phyloP scores from a whole-genome alignment of 352 stramenopile species.

The Phytophthora sansomeana region DNA sequence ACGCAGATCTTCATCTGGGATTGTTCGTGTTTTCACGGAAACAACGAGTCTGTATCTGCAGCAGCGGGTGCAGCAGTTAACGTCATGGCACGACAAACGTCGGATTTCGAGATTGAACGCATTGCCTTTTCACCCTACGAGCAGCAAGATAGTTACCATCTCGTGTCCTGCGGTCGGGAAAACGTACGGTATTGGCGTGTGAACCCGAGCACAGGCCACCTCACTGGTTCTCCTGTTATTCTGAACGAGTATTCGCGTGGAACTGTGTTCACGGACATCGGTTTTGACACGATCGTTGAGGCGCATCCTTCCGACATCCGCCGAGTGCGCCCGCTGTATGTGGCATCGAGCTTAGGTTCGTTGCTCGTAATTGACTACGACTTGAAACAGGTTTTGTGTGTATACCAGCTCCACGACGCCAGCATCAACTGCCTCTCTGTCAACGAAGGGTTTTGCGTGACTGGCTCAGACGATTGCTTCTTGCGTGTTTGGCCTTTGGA shows the following conservation, averaged over 20 bases:
- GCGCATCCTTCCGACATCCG: constrained; percentile 66
- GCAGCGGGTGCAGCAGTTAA: constrained; percentile 18
- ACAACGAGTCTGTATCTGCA: neutral
- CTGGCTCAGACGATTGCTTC: constrained; percentile 85
- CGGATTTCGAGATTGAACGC: constrained; percentile 79
- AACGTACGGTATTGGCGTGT: constrained; percentile 94
- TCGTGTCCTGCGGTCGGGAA: constrained; percentile 91
- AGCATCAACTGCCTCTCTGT: constrained; percentile 86
- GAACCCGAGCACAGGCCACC: constrained; percentile 49
- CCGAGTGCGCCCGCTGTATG: constrained; percentile 74
- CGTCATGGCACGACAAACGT: constrained; percentile 85
- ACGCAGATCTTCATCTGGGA: constrained; percentile 86
- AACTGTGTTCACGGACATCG: constrained; percentile 86
- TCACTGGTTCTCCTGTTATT: constrained; percentile 85
- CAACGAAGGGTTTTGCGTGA: constrained; percentile 93
- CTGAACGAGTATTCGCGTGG: constrained; percentile 91
- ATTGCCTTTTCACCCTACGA: constrained; percentile 91
- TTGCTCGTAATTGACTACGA: constrained; percentile 90
- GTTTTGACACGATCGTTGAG: constrained; percentile 77
- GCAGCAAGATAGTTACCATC: constrained; percentile 46
- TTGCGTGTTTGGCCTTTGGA: constrained; percentile 93
- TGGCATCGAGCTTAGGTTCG: constrained; percentile 76
- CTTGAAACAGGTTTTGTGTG: constrained; percentile 78
- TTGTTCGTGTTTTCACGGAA: constrained; percentile 38
- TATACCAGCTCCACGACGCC: constrained; percentile 91